Conservation (phyloP, 176 grass and related monocot genomes). For the Cenchrus fungigraminus region DNA sequence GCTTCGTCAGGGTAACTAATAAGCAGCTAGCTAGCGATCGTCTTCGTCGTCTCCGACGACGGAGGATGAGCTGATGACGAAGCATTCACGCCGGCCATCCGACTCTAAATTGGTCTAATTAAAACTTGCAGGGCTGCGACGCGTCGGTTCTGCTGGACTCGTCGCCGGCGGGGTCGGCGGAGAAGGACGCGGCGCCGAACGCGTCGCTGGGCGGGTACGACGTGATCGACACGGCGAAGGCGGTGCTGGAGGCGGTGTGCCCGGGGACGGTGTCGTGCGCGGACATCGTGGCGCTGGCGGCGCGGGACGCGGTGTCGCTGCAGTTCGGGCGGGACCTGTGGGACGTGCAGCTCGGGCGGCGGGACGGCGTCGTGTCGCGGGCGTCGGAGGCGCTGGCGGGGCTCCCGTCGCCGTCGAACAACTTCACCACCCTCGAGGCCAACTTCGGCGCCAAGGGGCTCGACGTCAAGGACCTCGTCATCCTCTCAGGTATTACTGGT, state of each 20-base stretch:
- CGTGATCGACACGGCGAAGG: constrained; percentile 73
- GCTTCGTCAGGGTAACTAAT: constrained; percentile 50
- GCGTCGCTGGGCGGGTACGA: constrained; percentile 63
- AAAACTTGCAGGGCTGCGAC: constrained; percentile 63
- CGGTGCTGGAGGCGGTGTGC: constrained; percentile 67
- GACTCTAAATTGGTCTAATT: no score
- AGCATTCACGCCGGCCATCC: no score
- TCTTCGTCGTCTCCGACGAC: no score
- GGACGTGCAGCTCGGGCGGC: constrained; percentile 66
- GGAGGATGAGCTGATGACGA: no score
- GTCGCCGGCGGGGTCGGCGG: constrained; percentile 51
- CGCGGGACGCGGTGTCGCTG: constrained; percentile 69
- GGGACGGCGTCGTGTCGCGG: constrained; percentile 53
- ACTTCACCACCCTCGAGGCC: constrained; percentile 50
- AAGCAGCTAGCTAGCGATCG: no score
- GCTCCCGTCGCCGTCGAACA: constrained; percentile 41
- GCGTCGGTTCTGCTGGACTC: constrained; percentile 83
- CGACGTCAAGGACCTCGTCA: constrained; percentile 70
- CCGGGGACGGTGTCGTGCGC: constrained; percentile 61
- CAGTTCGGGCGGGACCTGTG: constrained; percentile 51
- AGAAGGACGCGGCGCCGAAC: constrained; percentile 78
- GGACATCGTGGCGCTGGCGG: constrained; percentile 69
- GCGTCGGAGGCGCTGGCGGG: constrained; percentile 47
- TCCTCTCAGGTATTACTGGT: constrained; percentile 43
- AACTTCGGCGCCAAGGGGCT: constrained; percentile 48